phyloP scores from a whole-genome alignment of 2,329 filamentous ascomycete genomes.

The Claviceps arundinis region DNA sequence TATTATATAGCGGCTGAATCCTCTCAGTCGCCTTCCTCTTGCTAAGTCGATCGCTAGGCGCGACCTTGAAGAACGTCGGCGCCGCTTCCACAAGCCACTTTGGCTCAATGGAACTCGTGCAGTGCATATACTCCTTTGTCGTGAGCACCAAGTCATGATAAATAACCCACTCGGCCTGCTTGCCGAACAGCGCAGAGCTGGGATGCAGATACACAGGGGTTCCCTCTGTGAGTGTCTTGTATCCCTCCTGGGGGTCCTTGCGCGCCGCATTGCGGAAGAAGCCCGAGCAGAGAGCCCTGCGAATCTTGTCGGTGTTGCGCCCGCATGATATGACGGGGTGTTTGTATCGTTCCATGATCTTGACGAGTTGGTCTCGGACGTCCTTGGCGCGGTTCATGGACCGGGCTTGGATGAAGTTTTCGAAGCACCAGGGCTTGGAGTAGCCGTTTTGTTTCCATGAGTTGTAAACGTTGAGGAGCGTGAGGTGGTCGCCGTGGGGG shows the following conservation, averaged over 20 bases:
- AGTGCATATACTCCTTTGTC: conserved; percentile 97
- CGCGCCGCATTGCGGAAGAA: conserved; percentile 93
- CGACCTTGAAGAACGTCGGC: conserved; percentile 98
- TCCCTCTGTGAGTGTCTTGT: conserved; percentile 92
- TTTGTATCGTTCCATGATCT: conserved; percentile 87
- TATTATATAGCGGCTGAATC: conserved; percentile 90
- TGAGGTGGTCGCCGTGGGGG: conserved; percentile 85
- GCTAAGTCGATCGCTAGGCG: conserved; percentile 70
- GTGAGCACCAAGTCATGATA: conserved; percentile 87
- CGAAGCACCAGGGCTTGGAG: conserved; percentile 84
- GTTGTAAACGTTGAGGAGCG: conserved; percentile 91
- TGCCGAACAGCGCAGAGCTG: conserved; percentile 81
- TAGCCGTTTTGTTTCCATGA: conserved; percentile 82
- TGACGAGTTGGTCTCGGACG: conserved; percentile 79
- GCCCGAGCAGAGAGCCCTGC: conserved; percentile 78
- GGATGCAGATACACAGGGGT: conserved; percentile 94
- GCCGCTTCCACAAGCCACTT: conserved; percentile 90
- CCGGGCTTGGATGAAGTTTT: conserved; percentile 92
- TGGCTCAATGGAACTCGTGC: conserved; percentile 82
- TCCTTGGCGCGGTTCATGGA: conserved; percentile 83
- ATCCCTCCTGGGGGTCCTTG: conserved; percentile 92
- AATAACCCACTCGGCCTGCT: conserved; percentile 91
- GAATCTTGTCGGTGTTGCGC: conserved; percentile 72
- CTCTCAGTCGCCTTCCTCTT: conserved; percentile 90
- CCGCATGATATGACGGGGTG: conserved; percentile 76